These are phyloP conservation scores for Boletus rufocinnamomeus DNA, from an alignment of 768 basidiomycete species.

Conservation along the genomic window DNA sequence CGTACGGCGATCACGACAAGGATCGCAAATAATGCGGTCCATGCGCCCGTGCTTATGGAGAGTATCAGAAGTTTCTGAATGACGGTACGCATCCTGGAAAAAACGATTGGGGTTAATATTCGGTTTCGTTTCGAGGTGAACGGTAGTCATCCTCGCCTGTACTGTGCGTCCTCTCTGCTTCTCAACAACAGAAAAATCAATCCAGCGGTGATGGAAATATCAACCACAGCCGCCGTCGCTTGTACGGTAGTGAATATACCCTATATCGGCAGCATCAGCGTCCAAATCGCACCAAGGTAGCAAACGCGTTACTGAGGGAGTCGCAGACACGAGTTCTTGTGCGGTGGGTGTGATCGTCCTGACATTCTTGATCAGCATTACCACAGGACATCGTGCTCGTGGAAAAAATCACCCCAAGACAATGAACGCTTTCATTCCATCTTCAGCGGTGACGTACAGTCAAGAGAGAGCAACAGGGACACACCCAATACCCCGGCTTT, in stretches of 20 bases:
- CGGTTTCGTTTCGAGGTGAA: background rate
- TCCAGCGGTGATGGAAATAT: slow-evolving; percentile 18
- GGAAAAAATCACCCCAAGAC: slow-evolving; percentile 13
- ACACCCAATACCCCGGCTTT: slow-evolving; percentile 16
- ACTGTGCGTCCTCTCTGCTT: slow-evolving; percentile 20
- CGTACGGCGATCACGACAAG: slow-evolving; percentile 17
- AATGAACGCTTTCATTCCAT: slow-evolving; percentile 10
- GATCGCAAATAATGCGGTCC: slow-evolving; percentile 21
- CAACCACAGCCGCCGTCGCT: slow-evolving; percentile 10
- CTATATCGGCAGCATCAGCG: slow-evolving; percentile 4
- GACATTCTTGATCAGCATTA: background rate
- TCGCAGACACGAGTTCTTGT: slow-evolving; percentile 10
- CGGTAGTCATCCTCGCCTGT: slow-evolving; percentile 2
- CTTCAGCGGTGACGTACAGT: slow-evolving; percentile 3
- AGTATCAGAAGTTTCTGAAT: slow-evolving; percentile 18
- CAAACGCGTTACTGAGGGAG: slow-evolving; percentile 7
- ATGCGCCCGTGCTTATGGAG: slow-evolving; percentile 18
- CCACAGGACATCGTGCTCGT: background rate
- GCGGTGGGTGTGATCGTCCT: slow-evolving; percentile 19
- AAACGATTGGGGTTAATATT: background rate
- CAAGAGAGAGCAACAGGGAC: background rate
- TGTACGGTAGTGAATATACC: slow-evolving; percentile 11
- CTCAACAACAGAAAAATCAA: slow-evolving; percentile 15
- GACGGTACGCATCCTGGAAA: slow-evolving; percentile 20
- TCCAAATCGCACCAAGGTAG: background rate